Conservation (phyloP, 73 alveolate genomes). For the Stentor coeruleus region DNA sequence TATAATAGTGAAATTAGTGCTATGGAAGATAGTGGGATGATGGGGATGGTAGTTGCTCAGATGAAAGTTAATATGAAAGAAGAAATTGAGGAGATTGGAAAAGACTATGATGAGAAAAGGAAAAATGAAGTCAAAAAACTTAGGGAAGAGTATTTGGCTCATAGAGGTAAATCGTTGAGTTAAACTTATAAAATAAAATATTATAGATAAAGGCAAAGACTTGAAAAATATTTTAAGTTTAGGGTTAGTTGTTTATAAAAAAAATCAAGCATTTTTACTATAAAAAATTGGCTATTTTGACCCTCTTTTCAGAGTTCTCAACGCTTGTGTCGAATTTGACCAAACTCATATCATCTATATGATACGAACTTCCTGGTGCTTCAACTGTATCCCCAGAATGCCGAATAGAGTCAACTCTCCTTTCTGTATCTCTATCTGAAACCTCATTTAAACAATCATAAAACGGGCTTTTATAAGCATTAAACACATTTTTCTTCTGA, state of each 20-base stretch:
- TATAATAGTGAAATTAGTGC: slow-evolving; percentile 17
- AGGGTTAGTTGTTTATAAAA: too few relatives aligned
- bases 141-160: neutral
- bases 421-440: neutral
- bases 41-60: neutral
- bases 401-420: neutral
- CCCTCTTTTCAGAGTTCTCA: too few relatives aligned
- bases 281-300: too few relatives aligned
- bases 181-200: too few relatives aligned
- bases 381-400: neutral
- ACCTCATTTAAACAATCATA: neutral
- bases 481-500: too few relatives aligned
- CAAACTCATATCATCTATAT: too few relatives aligned
- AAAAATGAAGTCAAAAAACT: neutral
- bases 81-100: neutral
- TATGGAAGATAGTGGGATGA: slow-evolving; percentile 4
- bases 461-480: too few relatives aligned
- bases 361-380: neutral
- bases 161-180: too few relatives aligned
- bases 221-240: too few relatives aligned
- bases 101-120: slow-evolving; percentile 15
- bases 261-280: too few relatives aligned
- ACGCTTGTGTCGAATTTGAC: too few relatives aligned
- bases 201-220: too few relatives aligned
- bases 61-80: neutral